Conservation (phyloP, 129 eudicot genomes). For the Glebionis coronaria region DNA sequence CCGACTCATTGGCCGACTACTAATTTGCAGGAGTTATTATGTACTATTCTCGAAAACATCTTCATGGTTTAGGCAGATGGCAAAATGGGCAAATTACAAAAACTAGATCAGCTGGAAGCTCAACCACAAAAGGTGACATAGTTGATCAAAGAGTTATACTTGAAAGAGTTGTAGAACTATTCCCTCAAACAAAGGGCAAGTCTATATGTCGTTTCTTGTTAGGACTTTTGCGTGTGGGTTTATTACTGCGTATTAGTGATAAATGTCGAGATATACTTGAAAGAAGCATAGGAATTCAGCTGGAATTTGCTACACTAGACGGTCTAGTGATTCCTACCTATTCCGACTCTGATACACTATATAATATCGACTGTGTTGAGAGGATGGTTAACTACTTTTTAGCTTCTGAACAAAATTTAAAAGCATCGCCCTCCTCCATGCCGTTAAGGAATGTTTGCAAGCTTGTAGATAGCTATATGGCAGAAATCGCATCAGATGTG, state of each 20-base stretch:
- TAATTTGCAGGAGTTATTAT: slow-evolving; percentile 50
- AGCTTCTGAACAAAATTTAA: slow-evolving; percentile 37
- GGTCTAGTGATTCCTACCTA: slow-evolving; percentile 75
- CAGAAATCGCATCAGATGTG: slow-evolving; percentile 82
- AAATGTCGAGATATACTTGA: slow-evolving; percentile 59
- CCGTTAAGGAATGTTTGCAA: slow-evolving; percentile 64
- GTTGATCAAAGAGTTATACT: slow-evolving; percentile 51
- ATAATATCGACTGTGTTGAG: slow-evolving; percentile 63
- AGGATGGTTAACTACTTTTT: slow-evolving; percentile 56
- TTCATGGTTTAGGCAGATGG: slow-evolving; percentile 85
- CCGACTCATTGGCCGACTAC: no score
- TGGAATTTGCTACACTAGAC: slow-evolving; percentile 69
- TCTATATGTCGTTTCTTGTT: slow-evolving; percentile 68
- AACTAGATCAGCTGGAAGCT: slow-evolving; percentile 51
- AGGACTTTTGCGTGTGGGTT: slow-evolving; percentile 76
- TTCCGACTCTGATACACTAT: slow-evolving; percentile 65
- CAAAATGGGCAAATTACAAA: slow-evolving; percentile 46
- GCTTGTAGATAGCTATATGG: slow-evolving; percentile 68
- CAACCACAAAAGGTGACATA: slow-evolving; percentile 46
- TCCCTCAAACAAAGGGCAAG: slow-evolving; percentile 69
- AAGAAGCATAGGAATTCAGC: slow-evolving; percentile 74
- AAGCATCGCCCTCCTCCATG: slow-evolving; percentile 42
- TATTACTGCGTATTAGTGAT: slow-evolving; percentile 52
- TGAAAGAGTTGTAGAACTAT: slow-evolving; percentile 53
- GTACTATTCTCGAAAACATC: slow-evolving; percentile 53